phyloP scores from a whole-genome alignment of 2,329 filamentous ascomycete genomes.

The Volutella citrinella region DNA sequence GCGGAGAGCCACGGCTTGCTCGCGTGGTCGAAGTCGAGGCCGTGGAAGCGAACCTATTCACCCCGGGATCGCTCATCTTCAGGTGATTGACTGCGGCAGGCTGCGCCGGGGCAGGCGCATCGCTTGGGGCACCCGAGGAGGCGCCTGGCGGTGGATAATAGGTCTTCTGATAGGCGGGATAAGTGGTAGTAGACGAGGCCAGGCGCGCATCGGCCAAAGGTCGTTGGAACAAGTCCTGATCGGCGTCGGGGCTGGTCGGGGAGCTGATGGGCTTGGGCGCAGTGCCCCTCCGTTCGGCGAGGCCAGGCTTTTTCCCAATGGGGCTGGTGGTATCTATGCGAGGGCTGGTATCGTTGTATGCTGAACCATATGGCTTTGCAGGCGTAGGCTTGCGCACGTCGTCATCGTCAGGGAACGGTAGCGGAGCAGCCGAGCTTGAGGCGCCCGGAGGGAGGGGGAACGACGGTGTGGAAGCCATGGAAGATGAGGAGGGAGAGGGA shows the following conservation, averaged over 20 bases:
- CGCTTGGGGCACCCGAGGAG: conserved; percentile 28
- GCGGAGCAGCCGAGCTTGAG: conserved; percentile 63
- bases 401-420: conserved; percentile 74
- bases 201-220: conserved; percentile 45
- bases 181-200: conserved; percentile 39
- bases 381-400: conserved; percentile 45
- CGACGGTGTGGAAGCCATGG: conserved; percentile 45
- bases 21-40: conserved; percentile 92
- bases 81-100: conserved; percentile 19
- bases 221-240: conserved; percentile 78
- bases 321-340: conserved; percentile 55
- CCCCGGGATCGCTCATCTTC: conserved; percentile 42
- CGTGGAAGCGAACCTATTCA: conserved; percentile 70
- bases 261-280: conserved; percentile 79
- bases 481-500: conserved; percentile 45
- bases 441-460: conserved; percentile 67
- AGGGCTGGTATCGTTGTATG: conserved; percentile 48
- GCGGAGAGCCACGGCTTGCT: conserved; percentile 87
- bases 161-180: conserved; percentile 53
- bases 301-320: conserved; percentile 56
- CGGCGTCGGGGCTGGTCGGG: conserved; percentile 71
- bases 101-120: conserved; percentile 28
- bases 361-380: conserved; percentile 43
- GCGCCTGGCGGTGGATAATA: conserved; percentile 59
- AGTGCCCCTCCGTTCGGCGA: conserved; percentile 81